A percentile compares a stretch with the other conserved stretches of the same genome.
Conservation (phyloP, 306 rosid genomes). For the Vigna nakashimae region DNA sequence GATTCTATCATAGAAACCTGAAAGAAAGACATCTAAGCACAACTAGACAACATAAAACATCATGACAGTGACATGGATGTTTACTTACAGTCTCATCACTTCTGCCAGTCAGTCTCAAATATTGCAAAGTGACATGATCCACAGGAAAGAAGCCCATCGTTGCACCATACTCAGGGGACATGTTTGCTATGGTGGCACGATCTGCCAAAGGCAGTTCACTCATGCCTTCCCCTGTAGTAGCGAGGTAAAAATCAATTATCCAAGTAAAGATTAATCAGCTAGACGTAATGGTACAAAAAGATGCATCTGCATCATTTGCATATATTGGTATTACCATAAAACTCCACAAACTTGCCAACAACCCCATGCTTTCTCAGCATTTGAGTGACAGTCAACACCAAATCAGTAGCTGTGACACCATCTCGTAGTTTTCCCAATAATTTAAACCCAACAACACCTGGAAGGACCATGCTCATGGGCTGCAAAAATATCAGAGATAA, state of each 20-base stretch:
- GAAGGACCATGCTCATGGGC: constrained; percentile 99
- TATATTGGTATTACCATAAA: constrained; percentile 66
- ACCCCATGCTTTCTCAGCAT: constrained; percentile 97
- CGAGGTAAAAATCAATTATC: constrained; percentile 40
- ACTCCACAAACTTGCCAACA: constrained; percentile 96
- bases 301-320: neutral
- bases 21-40: constrained; percentile 54
- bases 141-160: constrained; percentile 99
- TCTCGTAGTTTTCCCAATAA: constrained; percentile 78
- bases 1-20: constrained; percentile 87
- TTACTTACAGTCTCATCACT: constrained; percentile 78
- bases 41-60: constrained; percentile 31
- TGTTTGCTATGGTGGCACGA: constrained; percentile 97
- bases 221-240: constrained; percentile 89
- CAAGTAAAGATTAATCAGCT: constrained; percentile 40
- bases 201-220: constrained; percentile 86
- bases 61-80: constrained; percentile 23
- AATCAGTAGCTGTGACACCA: constrained; percentile 96
- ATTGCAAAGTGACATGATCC: constrained; percentile 93
- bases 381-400: constrained; percentile 96
- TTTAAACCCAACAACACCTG: constrained; percentile 97
- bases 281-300: constrained; percentile 25
- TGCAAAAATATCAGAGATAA: constrained; percentile 46
- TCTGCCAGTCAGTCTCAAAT: constrained; percentile 91
- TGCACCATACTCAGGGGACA: constrained; percentile 98